Base-by-base conservation (phyloP, 345 rosid species). In the Eucalyptus erythrocorys region DNA sequence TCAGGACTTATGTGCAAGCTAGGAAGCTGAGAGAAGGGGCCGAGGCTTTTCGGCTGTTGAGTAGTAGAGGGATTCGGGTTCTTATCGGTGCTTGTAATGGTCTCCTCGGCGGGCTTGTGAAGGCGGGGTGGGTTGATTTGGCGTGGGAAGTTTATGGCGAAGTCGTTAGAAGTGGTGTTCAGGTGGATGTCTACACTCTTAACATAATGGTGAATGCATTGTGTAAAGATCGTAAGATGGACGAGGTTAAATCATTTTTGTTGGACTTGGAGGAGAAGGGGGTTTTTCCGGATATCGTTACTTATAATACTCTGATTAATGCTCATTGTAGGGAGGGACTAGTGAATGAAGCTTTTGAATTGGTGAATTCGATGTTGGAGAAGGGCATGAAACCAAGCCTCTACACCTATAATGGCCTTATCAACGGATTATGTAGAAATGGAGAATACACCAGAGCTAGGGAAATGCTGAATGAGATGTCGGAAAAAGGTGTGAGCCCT, bases 121-220 rank as follows among this genome's bases (percentile, higher is more conserved):
- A 93, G 89, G 87, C 92, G 14, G 94, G 94, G 19, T 95, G 98
- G 98, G 87, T 93, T 16, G 96, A 95, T 85, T 85, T 96, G 92
- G 98, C 94, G 6, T 91, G 89, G 93, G 94, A 94, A 87, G 92
- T 93, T 68, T 93, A 92, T 79, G 27, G 43, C 3, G 93, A 93
- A 80, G 89, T 91, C 59, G 91, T 82, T 79, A 85, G 87, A 81
- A 93, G 93, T 50, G 92, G 93, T 47, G 90, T 89, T 89, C 90
- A 86, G 71, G 53, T 92, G 90, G 92, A 94, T 90, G 91, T 89
- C 43, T 93, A 91, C 87, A 91, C 96, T 5, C 90, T 95, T n/a
- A 96, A 97, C 87, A 97, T 97, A 88, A 94, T 96, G 99, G 97
- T 95, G 88, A 95, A 96, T 93, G 98, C 98, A 6, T 90, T 95